Evolutionary conservation across 768 basidiomycete genomes (phyloP), one percentile per base, ranked within the genome.

Genomic region (Sarcodon aspratus): DNA sequence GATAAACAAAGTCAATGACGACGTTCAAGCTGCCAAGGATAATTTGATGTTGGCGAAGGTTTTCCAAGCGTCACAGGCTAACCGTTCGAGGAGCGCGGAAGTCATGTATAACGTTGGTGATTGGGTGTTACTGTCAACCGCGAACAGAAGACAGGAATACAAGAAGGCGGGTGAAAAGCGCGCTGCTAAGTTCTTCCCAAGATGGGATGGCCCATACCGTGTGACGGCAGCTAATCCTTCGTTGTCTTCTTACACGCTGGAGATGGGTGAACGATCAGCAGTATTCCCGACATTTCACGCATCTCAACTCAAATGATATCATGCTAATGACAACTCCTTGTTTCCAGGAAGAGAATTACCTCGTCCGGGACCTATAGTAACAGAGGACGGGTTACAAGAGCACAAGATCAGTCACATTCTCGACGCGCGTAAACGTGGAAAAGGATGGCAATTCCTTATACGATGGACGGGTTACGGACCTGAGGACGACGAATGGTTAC

Each of bases 181-280:
- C 0, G 67, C 66, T 0, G 68, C 67, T 0, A 75, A 75, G 45
- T 72, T 73, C 47, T 66, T 75, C 59, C 66, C 69, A 0, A 47
- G 57, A 0, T 66, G 44, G 13, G 65, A 72, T 46, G 57, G 62
- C 3, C 58, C 55, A 2, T 62, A 55, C 48, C 45, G n/a, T 0
- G 51, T 60, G 50, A 7, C 33, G 50, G 6, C 61, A 51, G 31
- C 55, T 2, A 44, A 36, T 36, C 51, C 56, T 1, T 51, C 52
- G 6, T 43, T 44, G 9, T 54, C 57, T 4, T 37, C 50, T 3
- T 64, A 63, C 49, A 54, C 51, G 2, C 52, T 64, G 13, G 57
- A 59, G 0, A 48, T 63, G 1, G n/a, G n/a, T n/a, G 50, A 55
- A 11, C 47, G 62, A 1, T 63, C 63, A 45, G 59, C 60, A 0